phyloP scores from a whole-genome alignment of 441 rosid genomes.

The Aquilaria agallochum region DNA sequence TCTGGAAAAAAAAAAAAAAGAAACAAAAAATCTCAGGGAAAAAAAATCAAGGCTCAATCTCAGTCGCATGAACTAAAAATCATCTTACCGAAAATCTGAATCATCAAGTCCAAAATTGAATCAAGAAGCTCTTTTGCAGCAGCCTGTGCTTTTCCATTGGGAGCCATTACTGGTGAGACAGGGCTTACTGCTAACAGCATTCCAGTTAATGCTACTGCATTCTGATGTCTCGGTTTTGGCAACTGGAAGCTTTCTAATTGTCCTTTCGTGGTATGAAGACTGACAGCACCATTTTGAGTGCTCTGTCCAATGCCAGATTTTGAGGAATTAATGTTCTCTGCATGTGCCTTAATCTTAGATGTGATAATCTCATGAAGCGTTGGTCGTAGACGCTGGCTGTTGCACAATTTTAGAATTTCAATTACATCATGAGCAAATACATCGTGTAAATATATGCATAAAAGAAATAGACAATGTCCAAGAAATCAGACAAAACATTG shows the following conservation, averaged over 20 bases:
- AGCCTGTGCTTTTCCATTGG: conserved; percentile 92
- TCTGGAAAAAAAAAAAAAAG: conserved; percentile 30
- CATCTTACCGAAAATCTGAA: conserved; percentile 85
- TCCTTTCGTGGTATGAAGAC: conserved; percentile 57
- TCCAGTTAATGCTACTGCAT: conserved; percentile 68
- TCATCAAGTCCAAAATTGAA: conserved; percentile 80
- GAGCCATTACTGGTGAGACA: conserved; percentile 95
- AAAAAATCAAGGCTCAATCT: not conserved
- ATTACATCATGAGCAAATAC: no score
- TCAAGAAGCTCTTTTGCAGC: conserved; percentile 90
- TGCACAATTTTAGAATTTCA: conserved; percentile 10
- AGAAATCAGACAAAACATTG: no score
- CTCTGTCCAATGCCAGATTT: conserved; percentile 54
- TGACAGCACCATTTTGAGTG: conserved; percentile 37
- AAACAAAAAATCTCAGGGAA: conserved; percentile 11
- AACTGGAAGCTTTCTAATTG: conserved; percentile 65
- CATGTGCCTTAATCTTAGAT: conserved; percentile 80
- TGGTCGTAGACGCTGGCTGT: conserved; percentile 94
- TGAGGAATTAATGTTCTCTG: conserved; percentile 57
- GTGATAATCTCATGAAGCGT: conserved; percentile 94
- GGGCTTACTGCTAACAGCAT: conserved; percentile 91
- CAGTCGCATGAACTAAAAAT: conserved; percentile 9
- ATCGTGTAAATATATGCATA: no score
- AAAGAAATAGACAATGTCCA: no score
- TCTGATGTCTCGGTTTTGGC: conserved; percentile 74